Percentiles rank a stretch among this genome's conserved stretches.
Evolutionary conservation across 1,284 basidiomycete species (phyloP).

Genomic region (Ustilago curta): DNA sequence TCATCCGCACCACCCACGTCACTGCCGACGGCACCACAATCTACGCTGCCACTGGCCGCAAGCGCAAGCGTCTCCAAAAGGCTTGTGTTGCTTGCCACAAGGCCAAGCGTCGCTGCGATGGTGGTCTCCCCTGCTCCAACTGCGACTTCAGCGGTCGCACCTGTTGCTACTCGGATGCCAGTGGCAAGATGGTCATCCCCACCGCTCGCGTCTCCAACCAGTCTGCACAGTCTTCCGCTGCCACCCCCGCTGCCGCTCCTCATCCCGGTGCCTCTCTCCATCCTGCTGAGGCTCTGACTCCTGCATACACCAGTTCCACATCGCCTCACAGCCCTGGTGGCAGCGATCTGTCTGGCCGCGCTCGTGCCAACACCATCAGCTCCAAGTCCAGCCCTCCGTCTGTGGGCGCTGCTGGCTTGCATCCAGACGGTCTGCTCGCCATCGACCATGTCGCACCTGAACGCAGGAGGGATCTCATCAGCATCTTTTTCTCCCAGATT

Average conservation of each 20-base stretch:
- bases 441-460: slow-evolving; percentile 47
- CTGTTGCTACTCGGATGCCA: slow-evolving; percentile 70
- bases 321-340: slow-evolving; percentile 25
- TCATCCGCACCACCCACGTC: slow-evolving; percentile 47
- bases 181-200: slow-evolving; percentile 54
- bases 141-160: slow-evolving; percentile 71
- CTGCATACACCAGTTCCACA: slow-evolving; percentile 21
- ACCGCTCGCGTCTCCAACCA: slow-evolving; percentile 47
- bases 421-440: slow-evolving; percentile 29
- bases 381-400: slow-evolving; percentile 44
- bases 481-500: slow-evolving; percentile 70
- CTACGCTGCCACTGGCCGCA: slow-evolving; percentile 58
- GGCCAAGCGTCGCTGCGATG: slow-evolving; percentile 73
- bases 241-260: background rate
- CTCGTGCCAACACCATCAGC: slow-evolving; percentile 38
- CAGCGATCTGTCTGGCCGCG: slow-evolving; percentile 34
- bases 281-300: slow-evolving; percentile 30
- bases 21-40: slow-evolving; percentile 52
- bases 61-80: slow-evolving; percentile 65
- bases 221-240: slow-evolving; percentile 13
- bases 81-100: slow-evolving; percentile 67
- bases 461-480: slow-evolving; percentile 49
- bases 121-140: slow-evolving; percentile 72
- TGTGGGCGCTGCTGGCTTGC: slow-evolving; percentile 15
- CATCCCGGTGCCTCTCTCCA: slow-evolving; percentile 26